Evolutionary conservation across 2,329 filamentous ascomycete genomes (phyloP), one percentile per base, ranked within the genome.

Genomic region (Epichloe scottii): DNA sequence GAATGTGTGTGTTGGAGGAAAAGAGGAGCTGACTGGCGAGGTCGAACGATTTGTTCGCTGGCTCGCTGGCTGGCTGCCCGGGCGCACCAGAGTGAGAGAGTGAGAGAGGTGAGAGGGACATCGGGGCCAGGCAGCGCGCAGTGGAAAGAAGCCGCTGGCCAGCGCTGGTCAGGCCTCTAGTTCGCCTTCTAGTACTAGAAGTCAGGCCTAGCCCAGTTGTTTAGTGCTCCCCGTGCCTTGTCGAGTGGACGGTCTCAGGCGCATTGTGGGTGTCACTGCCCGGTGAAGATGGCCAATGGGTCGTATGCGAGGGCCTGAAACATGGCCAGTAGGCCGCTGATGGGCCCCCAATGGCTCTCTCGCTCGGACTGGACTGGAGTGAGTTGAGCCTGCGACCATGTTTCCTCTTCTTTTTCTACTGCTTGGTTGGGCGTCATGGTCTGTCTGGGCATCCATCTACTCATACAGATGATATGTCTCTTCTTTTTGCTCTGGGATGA

Each of bases 11-110:
- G 68, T 65, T 30, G 30, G 65, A 64, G 66, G 68, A 70, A 70
- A 70, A 70, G 68, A 70, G 68, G 68, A 70, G 59, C 54, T 55
- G 65, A 61, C 59, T 60, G 61, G 59, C 57, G 62, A 68, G 61
- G 66, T 65, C 61, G 62, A 64, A 64, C 60, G 66, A 68, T 68
- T 69, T 69, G 68, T 67, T 66, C 65, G 62, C 59, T 61, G 60
- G 58, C 55, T 66, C 65, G 62, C 59, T 61, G 60, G 58, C 55
- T 42, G 55, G 55, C 55, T 51, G 34, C 42, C 38, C 33, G 50
- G 50, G 50, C 44, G 45, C 44, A 49, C 30, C 47, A 49, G 38
- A 10, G 21, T 19, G 33, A 14, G 23, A 49, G 38, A 10, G 21
- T 19, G 33, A 14, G 23, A 19, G 19, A 19, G 19, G 12, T 11